phyloP scores from a whole-genome alignment of 2,329 filamentous ascomycete genomes.

The Talaromyces verruculosus region DNA sequence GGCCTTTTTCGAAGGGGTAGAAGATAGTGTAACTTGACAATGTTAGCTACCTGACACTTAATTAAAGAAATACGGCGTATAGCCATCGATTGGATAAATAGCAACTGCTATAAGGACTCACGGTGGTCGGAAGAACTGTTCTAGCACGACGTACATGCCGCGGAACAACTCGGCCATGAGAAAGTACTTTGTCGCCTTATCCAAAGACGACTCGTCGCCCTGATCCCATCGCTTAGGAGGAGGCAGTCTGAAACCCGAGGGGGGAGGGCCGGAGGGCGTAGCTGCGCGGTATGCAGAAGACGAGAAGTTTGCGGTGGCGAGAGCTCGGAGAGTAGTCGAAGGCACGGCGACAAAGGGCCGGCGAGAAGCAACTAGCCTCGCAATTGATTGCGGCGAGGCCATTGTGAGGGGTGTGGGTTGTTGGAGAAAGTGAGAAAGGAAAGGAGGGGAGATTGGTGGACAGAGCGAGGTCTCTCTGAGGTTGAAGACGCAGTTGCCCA shows the following conservation, averaged over 20 bases:
- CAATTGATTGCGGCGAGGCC: conserved; percentile 47
- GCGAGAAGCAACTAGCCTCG: conserved; percentile 46
- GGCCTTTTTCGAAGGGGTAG: conserved; percentile 98
- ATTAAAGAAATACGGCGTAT: not conserved
- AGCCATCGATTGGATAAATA: not conserved
- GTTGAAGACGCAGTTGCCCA: conserved; percentile 9
- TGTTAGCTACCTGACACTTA: not conserved
- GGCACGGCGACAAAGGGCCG: conserved; percentile 33
- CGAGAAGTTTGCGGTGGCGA: conserved; percentile 61
- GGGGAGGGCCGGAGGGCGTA: conserved; percentile 73
- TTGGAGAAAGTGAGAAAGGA: conserved; percentile 9
- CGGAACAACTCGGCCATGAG: conserved; percentile 92
- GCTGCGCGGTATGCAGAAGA: conserved; percentile 61
- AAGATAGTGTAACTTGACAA: conserved; percentile 86
- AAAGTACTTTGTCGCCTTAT: conserved; percentile 90
- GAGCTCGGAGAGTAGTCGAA: conserved; percentile 36
- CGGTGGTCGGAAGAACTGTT: conserved; percentile 98
- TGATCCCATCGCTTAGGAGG: conserved; percentile 76
- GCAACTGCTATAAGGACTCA: conserved; percentile 56
- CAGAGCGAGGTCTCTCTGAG: not conserved
- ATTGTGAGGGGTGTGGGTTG: conserved; percentile 33
- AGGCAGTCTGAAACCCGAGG: conserved; percentile 75
- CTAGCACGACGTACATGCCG: conserved; percentile 95
- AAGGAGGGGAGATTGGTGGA: not conserved
- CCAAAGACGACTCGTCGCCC: conserved; percentile 71